Conservation (phyloP, 164 flowering plant species). For the Echeveria elegans region DNA sequence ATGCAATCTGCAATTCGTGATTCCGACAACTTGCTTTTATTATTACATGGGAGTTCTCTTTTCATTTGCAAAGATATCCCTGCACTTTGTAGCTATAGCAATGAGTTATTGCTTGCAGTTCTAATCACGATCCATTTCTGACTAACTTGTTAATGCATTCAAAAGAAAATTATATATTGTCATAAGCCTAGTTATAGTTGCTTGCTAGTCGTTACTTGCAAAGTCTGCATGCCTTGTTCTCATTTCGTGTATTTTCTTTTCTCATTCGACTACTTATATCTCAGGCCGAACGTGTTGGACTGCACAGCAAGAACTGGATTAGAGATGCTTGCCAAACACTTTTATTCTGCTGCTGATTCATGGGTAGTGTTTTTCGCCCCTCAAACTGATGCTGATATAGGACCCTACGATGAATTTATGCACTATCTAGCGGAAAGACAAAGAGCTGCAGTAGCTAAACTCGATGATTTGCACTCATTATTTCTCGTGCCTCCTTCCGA, state of each 20-base stretch:
- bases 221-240: not conserved
- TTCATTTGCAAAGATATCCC: not conserved
- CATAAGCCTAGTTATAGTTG: not conserved
- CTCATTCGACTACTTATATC: not conserved
- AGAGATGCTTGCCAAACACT: slow-evolving; percentile 97
- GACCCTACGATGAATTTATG: slow-evolving; percentile 82
- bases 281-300: slow-evolving; percentile 81
- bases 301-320: slow-evolving; percentile 93
- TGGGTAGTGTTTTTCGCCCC: slow-evolving; percentile 96
- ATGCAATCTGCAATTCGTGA: not conserved
- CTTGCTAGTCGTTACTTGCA: not conserved
- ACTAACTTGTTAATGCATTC: too few relatives aligned
- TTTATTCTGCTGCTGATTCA: slow-evolving; percentile 62
- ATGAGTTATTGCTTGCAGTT: not conserved
- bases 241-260: not conserved
- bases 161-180: too few relatives aligned
- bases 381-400: slow-evolving; percentile 68
- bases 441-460: slow-evolving; percentile 89
- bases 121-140: not conserved
- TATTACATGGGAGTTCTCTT: not conserved
- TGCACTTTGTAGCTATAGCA: not conserved
- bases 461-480: slow-evolving; percentile 73
- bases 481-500: slow-evolving; percentile 97
- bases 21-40: not conserved
- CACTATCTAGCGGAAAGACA: slow-evolving; percentile 77